Evolutionary conservation across 2,329 filamentous ascomycete genomes (phyloP), one percentile per base, ranked within the genome.

Genomic region (Furcasterigmium furcatum): DNA sequence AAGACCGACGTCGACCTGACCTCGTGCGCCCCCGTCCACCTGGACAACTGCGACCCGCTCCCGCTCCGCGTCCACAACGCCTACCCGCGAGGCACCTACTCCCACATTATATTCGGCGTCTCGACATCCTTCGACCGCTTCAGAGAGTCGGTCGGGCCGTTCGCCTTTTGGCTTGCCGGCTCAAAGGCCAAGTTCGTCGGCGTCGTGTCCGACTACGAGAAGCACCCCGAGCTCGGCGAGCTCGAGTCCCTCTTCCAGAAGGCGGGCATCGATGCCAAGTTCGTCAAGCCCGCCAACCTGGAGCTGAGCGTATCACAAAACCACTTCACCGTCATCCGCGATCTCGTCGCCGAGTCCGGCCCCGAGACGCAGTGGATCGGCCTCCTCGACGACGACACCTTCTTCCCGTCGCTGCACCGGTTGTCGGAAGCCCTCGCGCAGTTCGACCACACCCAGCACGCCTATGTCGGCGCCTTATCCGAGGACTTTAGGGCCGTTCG

Each of bases 351-450:
- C 20, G 63, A 71, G 41, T 58, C 66, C 25, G 68, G 63, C 9
- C 59, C 69, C 0, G 54, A 66, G 13, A 80, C 77, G 0, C 63
- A 67, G 25, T 84, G 80, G 80, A 70, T 73, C 13, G 74, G 71
- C 38, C 66, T 84, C 41, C 71, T 84, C 30, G 80, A 84, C 55
- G 80, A 84, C 54, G 80, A 84, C 53, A 84, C 80, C 2, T 84
- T 84, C 59, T 83, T 83, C 58, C 72, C 76, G 2, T 78, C 74
- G 2, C 70, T 84, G 38, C 59, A 72, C 43, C 67, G 68, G 1
- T 63, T 84, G 14, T 65, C 72, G 19, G 58, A 70, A n/a, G 66
- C 71, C 6, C 67, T 84, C 3, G 55, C 55, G 27, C 57, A 62
- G 30, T 70, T 77, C 50, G 72, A 84, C 54, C 66, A 76, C 54